Percentiles rank a stretch among this genome's conserved stretches.
Conservation (phyloP, 208 protist genomes). For the Plasmodiophora brassicae region DNA sequence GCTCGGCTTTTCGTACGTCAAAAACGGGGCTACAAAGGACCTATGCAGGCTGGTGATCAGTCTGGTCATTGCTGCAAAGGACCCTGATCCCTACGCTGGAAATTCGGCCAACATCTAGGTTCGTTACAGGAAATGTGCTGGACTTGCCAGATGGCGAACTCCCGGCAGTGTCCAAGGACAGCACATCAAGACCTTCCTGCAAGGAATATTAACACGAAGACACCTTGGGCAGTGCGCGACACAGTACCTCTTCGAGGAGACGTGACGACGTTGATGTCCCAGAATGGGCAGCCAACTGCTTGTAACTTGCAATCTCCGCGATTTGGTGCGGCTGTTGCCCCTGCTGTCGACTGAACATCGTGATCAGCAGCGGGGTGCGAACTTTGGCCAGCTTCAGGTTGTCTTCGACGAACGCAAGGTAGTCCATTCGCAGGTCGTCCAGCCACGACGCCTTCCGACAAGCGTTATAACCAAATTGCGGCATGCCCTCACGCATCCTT, state of each 20-base stretch:
- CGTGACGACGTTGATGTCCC: neutral
- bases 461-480: neutral
- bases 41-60: neutral
- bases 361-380: neutral
- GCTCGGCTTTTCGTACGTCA: neutral
- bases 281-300: neutral
- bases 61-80: neutral
- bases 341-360: neutral
- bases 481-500: neutral
- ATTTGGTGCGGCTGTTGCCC: neutral
- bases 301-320: neutral
- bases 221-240: neutral
- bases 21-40: neutral
- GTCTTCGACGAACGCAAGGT: neutral
- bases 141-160: too few species aligned
- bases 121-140: neutral
- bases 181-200: neutral
- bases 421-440: neutral
- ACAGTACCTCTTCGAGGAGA: neutral
- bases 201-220: neutral
- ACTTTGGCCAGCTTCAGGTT: neutral
- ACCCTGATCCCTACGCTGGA: neutral
- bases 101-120: neutral
- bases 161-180: too few species aligned
- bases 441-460: neutral